phyloP scores from a whole-genome alignment of 2,329 filamentous ascomycete genomes.

The Cladophialophora psammophila region DNA sequence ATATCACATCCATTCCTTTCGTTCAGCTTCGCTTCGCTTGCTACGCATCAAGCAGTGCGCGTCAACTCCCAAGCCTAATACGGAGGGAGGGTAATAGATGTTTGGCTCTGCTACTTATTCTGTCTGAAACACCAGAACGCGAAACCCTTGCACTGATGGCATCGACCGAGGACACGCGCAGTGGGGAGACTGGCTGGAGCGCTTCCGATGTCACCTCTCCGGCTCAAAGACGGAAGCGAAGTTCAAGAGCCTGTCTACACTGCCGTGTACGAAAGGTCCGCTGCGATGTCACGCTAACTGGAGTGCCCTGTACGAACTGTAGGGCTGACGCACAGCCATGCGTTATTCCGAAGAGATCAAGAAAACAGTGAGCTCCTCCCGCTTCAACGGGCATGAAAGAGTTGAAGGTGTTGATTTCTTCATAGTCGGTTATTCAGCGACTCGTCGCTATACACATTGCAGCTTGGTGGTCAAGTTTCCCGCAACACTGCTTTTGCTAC shows the following conservation, averaged over 20 bases:
- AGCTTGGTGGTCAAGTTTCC: not conserved
- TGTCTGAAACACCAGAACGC: not conserved
- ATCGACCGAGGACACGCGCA: not conserved
- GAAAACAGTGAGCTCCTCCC: not conserved
- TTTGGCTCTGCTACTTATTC: not conserved
- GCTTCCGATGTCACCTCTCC: not conserved
- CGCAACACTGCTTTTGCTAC: not conserved
- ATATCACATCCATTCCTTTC: not conserved
- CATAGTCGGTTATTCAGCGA: not conserved
- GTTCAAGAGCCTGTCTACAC: not conserved
- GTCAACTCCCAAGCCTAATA: no score
- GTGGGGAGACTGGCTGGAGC: not conserved
- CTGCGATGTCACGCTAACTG: not conserved
- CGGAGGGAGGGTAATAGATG: no score
- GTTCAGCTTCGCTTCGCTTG: not conserved
- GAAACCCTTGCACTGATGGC: not conserved
- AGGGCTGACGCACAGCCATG: constrained; percentile 3
- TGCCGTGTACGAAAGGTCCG: not conserved
- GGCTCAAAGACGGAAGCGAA: not conserved
- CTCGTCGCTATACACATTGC: not conserved
- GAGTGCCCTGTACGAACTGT: not conserved
- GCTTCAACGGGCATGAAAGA: not conserved
- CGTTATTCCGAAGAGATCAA: not conserved
- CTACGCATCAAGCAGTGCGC: no score
- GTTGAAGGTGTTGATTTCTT: not conserved